Conservation (phyloP, 257 asterid species). For the Solanum boliviense region DNA sequence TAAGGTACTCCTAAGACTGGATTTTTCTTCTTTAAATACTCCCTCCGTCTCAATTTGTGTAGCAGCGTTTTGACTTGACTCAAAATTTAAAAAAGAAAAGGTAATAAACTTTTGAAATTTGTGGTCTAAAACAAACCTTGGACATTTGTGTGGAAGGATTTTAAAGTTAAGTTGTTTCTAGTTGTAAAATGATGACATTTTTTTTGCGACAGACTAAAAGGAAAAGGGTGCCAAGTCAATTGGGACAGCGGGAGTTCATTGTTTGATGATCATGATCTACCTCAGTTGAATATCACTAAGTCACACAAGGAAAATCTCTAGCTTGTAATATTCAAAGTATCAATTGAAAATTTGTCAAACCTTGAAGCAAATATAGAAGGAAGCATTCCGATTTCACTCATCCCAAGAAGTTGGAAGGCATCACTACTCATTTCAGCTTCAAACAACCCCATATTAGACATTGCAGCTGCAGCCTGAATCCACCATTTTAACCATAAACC, state of each 20-base stretch:
- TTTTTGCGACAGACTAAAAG: neutral
- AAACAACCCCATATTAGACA: constrained; percentile 86
- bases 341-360: constrained; percentile 12
- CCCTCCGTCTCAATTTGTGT: neutral
- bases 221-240: neutral
- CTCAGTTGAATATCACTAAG: neutral
- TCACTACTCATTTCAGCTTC: constrained; percentile 96
- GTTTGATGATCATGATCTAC: neutral
- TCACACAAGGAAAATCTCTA: neutral
- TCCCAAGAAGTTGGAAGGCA: constrained; percentile 79
- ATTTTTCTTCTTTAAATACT: neutral
- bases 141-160: neutral
- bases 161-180: neutral
- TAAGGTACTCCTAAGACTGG: neutral
- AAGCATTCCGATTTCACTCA: constrained; percentile 93
- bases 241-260: neutral
- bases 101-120: neutral
- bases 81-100: neutral
- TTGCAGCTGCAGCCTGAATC: constrained; percentile 83
- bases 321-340: neutral
- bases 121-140: neutral
- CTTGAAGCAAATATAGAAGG: constrained; percentile 69
- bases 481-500: constrained; percentile 93
- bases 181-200: neutral
- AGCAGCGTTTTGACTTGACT: neutral